A percentile compares a stretch with the other conserved stretches of the same genome.
Evolutionary conservation across 2,329 filamentous ascomycete species (phyloP).

Genomic region (Pestalotiopsis sp.): DNA sequence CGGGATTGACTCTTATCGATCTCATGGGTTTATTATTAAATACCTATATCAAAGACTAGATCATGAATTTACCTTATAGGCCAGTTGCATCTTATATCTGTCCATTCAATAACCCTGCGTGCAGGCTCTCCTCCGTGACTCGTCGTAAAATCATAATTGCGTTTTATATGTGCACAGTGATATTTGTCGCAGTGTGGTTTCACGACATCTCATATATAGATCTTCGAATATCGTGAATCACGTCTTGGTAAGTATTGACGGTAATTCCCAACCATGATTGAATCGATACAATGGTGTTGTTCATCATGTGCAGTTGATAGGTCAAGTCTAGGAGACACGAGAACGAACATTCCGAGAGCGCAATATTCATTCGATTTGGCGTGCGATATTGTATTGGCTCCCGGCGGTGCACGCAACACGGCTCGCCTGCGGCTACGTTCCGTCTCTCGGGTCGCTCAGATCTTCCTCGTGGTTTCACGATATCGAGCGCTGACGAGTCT

Average conservation of each 20-base stretch:
- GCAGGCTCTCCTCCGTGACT: not conserved
- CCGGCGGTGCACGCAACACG: not conserved
- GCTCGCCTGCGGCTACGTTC: not conserved
- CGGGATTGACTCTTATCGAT: too few relatives aligned
- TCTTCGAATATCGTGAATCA: not conserved
- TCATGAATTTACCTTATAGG: too few relatives aligned
- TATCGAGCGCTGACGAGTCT: not conserved
- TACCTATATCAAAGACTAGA: too few relatives aligned
- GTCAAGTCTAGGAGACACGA: not conserved
- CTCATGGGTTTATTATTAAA: too few relatives aligned
- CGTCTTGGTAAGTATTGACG: not conserved
- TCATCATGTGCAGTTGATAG: not conserved
- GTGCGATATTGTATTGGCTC: not conserved
- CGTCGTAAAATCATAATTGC: not conserved
- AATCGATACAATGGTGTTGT: not conserved
- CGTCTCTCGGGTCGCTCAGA: not conserved
- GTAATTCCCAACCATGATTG: not conserved
- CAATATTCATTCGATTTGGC: not conserved
- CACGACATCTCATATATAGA: not conserved
- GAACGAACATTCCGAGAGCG: not conserved
- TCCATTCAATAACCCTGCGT: too few relatives aligned
- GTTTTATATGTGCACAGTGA: not conserved
- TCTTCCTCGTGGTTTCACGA: slow-evolving; percentile 5
- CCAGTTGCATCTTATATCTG: too few relatives aligned
- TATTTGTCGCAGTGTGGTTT: not conserved